Conservation (phyloP, 768 basidiomycete species). For the Termitomyces eurrhizus region DNA sequence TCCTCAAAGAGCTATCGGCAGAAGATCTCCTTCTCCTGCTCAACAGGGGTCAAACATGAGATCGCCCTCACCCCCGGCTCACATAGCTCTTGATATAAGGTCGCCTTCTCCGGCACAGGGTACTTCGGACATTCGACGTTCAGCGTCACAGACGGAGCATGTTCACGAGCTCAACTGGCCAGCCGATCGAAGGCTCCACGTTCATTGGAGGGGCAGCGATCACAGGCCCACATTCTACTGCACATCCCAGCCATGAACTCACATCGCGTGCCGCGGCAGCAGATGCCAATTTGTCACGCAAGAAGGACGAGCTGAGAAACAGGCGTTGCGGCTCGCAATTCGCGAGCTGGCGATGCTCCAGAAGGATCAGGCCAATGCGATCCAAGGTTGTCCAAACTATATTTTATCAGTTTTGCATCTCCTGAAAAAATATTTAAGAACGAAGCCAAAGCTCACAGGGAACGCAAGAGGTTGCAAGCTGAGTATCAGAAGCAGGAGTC, state of each 20-base stretch:
- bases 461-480: constrained; percentile 49
- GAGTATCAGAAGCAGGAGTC: constrained; percentile 63
- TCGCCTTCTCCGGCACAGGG: constrained; percentile 3
- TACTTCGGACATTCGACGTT: constrained; percentile 5
- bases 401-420: neutral
- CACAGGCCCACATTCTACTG: constrained; percentile 41
- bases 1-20: neutral
- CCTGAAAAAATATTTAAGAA: constrained; percentile 28
- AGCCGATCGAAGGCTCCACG: constrained; percentile 30
- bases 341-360: constrained; percentile 66
- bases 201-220: constrained; percentile 56
- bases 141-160: constrained; percentile 26
- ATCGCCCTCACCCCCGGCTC: constrained; percentile 3
- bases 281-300: constrained; percentile 42
- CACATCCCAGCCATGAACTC: constrained; percentile 36
- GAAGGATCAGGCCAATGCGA: constrained; percentile 61
- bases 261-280: constrained; percentile 40
- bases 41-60: neutral
- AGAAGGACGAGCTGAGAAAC: constrained; percentile 64
- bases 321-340: constrained; percentile 55
- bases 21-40: neutral
- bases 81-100: neutral
- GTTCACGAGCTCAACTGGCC: constrained; percentile 31
- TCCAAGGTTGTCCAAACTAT: constrained; percentile 39
- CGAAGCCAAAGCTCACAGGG: constrained; percentile 53